Percentiles rank a stretch among this genome's conserved stretches.
These are phyloP conservation scores for Microbotryomycetes sp. DNA, from an alignment of 1,284 basidiomycete genomes.

Conservation along the genomic window DNA sequence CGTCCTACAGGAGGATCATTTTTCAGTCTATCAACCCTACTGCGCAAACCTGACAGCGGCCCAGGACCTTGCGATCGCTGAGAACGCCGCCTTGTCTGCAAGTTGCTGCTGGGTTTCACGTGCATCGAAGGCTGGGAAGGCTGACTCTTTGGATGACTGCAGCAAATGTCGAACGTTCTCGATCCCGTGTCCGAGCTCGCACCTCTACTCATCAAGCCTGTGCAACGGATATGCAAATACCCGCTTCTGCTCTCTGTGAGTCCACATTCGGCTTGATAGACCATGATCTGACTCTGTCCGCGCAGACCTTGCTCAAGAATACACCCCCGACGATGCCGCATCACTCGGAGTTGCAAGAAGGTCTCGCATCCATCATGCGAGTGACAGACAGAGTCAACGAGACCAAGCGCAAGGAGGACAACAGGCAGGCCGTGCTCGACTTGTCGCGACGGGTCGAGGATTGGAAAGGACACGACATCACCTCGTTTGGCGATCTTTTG, in stretches of 20 bases:
- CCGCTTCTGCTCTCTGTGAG: conserved; percentile 57
- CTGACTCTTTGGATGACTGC: not conserved
- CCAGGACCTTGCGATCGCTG: conserved; percentile 73
- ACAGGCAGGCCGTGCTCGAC: conserved; percentile 77
- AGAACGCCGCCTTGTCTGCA: conserved; percentile 74
- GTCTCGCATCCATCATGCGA: conserved; percentile 77
- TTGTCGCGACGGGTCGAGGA: conserved; percentile 88
- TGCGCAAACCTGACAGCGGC: conserved; percentile 92
- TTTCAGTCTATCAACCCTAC: conserved; percentile 92
- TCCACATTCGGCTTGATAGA: conserved; percentile 10
- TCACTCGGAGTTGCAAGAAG: conserved; percentile 73
- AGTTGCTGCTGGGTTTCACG: not conserved
- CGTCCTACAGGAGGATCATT: conserved; percentile 72
- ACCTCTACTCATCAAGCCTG: conserved; percentile 68
- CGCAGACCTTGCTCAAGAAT: conserved; percentile 56
- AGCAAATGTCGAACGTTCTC: conserved; percentile 37
- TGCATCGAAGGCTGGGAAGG: no score
- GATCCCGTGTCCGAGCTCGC: conserved; percentile 63
- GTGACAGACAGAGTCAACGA: conserved; percentile 97
- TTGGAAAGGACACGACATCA: conserved; percentile 97
- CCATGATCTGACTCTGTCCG: not conserved
- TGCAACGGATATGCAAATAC: conserved; percentile 71
- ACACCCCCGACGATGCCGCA: conserved; percentile 54
- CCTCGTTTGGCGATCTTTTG: conserved; percentile 84
- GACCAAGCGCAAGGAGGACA: conserved; percentile 73